Base-by-base conservation (phyloP, 73 alveolate species). In the Tetrahymena thermophila region DNA sequence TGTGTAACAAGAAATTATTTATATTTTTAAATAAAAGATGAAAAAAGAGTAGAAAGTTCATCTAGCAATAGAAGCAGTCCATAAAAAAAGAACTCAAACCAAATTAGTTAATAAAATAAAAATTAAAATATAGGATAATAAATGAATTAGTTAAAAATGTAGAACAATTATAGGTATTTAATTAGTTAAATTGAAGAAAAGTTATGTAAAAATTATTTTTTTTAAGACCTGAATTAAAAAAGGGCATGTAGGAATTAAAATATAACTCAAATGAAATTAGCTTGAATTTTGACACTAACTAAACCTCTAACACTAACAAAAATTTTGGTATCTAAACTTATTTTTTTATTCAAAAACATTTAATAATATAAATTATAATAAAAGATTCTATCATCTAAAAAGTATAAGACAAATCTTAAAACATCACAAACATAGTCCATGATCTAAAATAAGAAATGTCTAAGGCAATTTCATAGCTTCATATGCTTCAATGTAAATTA, bases 371-470 rank as follows among this genome's bases (percentile, higher is more conserved):
- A 35, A 85, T 34, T 35, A n/a, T 42, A 43, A 23, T 10, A 15
- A 84, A 21, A 95, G 97, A 95, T 89, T 95, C 97, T 16, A 95
- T 95, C 5, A 95, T 95, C 14, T 43, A 94, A 34, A 95, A 95
- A 93, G 97, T 95, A 11, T 35, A 95, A 85, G 97, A 95, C 31
- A 95, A 95, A 55, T 89, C 93, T 28, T 85, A 95, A 55, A 95
- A 95, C 34, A 95, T 95, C 42, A 84, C 97, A 0, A 43, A 85
- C 55, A 95, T 95, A 34, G 97, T 95, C 16, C 94, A 95, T 55
- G 97, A 95, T 85, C 85, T 95, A 42, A 95, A 95, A 56, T 85
- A 95, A 37, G 97, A 95, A 56, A 95, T 95, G 97, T 95, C 97
- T 23, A 95, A 95, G 31, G 97, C 97, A 17, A 94, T 95, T 28